Evolutionary conservation across 2,329 filamentous ascomycete species (phyloP).

Genomic region (Aspergillus hortae): DNA sequence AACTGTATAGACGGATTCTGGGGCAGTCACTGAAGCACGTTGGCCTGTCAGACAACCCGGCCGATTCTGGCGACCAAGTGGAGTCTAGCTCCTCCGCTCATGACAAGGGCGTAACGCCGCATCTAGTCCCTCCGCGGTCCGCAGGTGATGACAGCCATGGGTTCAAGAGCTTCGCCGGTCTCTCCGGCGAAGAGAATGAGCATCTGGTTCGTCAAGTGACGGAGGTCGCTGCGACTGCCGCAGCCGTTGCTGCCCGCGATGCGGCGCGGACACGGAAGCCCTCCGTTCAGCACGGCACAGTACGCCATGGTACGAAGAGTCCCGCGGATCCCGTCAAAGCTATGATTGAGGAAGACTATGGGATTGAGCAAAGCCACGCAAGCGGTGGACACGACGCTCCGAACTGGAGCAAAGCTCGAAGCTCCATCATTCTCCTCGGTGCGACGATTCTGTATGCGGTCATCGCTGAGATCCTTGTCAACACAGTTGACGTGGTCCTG

Average conservation of each 20-base stretch:
- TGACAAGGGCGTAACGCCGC: slow-evolving; percentile 49
- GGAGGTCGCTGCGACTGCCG: slow-evolving; percentile 89
- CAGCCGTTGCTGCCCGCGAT: slow-evolving; percentile 80
- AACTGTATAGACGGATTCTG: slow-evolving; percentile 88
- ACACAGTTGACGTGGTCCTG: slow-evolving; percentile 94
- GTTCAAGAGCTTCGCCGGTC: slow-evolving; percentile 51
- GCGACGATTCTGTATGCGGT: slow-evolving; percentile 93
- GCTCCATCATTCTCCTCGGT: slow-evolving; percentile 78
- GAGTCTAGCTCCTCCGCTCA: slow-evolving; percentile 20
- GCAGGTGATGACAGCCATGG: slow-evolving; percentile 39
- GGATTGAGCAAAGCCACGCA: slow-evolving; percentile 41
- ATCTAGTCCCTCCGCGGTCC: slow-evolving; percentile 71
- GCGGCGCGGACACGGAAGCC: slow-evolving; percentile 54
- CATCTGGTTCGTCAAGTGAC: slow-evolving; percentile 80
- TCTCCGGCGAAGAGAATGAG: slow-evolving; percentile 79
- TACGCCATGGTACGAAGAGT: slow-evolving; percentile 34
- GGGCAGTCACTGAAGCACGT: slow-evolving; percentile 85
- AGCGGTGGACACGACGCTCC: slow-evolving; percentile 90
- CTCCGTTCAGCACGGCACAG: slow-evolving; percentile 36
- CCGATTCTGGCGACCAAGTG: slow-evolving; percentile 31
- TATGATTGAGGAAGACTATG: slow-evolving; percentile 46
- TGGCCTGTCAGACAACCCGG: slow-evolving; percentile 60
- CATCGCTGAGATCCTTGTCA: slow-evolving; percentile 93
- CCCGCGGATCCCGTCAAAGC: slow-evolving; percentile 33
- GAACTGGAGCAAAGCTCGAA: slow-evolving; percentile 94